Conservation (phyloP, 2,329 filamentous ascomycete species). For the Trichoderma brevicompactum region DNA sequence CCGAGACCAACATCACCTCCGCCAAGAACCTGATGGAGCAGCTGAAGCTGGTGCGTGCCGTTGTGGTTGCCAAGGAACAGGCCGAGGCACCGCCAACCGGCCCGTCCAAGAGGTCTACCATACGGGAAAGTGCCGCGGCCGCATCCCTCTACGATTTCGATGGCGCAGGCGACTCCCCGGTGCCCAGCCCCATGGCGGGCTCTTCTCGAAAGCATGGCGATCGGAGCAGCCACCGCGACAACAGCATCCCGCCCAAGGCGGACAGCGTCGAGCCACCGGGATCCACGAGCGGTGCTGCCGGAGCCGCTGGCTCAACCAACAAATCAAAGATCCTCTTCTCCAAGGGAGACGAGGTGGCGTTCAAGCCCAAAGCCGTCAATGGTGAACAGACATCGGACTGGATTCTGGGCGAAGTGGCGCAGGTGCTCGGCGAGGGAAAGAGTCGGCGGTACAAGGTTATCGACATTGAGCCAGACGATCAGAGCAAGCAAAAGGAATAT, state of each 20-base stretch:
- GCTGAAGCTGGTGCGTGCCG: conserved; percentile 49
- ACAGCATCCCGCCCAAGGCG: conserved; percentile 59
- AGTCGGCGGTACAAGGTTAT: conserved; percentile 78
- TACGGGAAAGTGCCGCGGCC: conserved; percentile 35
- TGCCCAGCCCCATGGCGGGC: conserved; percentile 49
- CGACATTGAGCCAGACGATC: conserved; percentile 76
- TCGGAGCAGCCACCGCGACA: conserved; percentile 46
- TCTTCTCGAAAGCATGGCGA: conserved; percentile 45
- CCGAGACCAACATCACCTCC: conserved; percentile 45
- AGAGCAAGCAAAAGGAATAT: conserved; percentile 68
- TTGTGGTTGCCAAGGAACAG: conserved; percentile 51
- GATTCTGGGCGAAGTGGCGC: conserved; percentile 79
- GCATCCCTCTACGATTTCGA: conserved; percentile 52
- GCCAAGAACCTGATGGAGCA: conserved; percentile 49
- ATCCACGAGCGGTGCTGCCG: conserved; percentile 42
- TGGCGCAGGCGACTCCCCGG: conserved; percentile 50
- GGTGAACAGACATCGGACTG: conserved; percentile 60
- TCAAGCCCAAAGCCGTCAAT: conserved; percentile 61
- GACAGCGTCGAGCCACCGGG: conserved; percentile 61
- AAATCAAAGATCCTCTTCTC: conserved; percentile 61
- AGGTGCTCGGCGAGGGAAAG: conserved; percentile 76
- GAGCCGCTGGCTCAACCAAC: conserved; percentile 34
- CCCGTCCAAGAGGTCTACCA: conserved; percentile 38
- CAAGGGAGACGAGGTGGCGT: conserved; percentile 68
- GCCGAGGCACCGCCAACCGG: conserved; percentile 41